Evolutionary conservation across 345 rosid species (phyloP).

Genomic region (rapeseed (Brassica napus)): DNA sequence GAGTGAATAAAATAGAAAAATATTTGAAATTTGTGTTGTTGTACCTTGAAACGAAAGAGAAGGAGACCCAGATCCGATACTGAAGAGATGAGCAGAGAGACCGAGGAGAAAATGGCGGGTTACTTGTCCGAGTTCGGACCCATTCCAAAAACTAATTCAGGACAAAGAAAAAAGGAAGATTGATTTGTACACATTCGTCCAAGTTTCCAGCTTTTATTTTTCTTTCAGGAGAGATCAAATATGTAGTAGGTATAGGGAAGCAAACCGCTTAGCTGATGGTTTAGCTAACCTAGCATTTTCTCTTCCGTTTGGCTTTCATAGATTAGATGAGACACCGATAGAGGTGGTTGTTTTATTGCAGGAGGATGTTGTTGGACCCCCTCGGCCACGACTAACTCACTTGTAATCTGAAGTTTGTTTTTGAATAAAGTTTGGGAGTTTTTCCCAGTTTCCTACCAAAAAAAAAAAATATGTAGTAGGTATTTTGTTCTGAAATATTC

Average conservation of each 20-base stretch:
- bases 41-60: conserved; percentile 45
- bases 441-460: no score
- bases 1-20: conserved; percentile 15
- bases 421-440: no score
- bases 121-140: conserved; percentile 32
- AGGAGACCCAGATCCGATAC: conserved; percentile 52
- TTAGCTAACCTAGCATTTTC: no score
- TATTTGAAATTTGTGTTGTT: background rate
- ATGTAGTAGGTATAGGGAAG: no score
- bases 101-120: conserved; percentile 40
- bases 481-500: conserved; percentile 11
- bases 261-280: no score
- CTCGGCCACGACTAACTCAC: no score
- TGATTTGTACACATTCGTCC: conserved; percentile 17
- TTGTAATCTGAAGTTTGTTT: no score
- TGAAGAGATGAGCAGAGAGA: conserved; percentile 35
- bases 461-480: no score
- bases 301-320: no score
- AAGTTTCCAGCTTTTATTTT: conserved; percentile 14
- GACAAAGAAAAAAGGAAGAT: background rate
- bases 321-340: no score
- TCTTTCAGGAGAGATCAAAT: conserved; percentile 19
- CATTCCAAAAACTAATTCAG: conserved; percentile 21
- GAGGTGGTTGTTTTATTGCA: no score
- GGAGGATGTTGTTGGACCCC: no score